Percentiles rank a stretch among this genome's conserved stretches.
Evolutionary conservation across 208 protist species (phyloP).

Genomic region (Wallacemonas sp.): DNA sequence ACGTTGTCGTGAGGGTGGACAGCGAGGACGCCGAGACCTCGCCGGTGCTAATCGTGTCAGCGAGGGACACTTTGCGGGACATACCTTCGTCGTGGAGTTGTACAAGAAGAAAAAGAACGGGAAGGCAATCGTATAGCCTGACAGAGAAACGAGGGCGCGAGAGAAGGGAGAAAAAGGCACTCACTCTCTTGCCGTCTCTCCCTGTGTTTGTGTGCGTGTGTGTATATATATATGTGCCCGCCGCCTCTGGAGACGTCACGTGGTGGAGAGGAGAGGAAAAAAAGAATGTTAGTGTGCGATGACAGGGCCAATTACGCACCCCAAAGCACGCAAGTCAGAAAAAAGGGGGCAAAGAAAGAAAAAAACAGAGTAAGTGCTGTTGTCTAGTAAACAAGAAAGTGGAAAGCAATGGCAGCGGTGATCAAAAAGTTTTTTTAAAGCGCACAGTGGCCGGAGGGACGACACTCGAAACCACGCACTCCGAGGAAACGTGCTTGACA

Average conservation of each 20-base stretch:
- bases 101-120: slow-evolving; percentile 9
- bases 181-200: neutral
- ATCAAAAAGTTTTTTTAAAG: too few species aligned
- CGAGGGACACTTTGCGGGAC: neutral
- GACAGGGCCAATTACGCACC: neutral
- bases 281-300: neutral
- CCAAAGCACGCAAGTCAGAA: neutral
- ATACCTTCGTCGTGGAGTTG: neutral
- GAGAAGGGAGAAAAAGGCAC: neutral
- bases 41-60: neutral
- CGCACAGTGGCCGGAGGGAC: too few species aligned
- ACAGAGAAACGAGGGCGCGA: neutral
- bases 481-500: too few species aligned
- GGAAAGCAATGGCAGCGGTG: slow-evolving; percentile 8
- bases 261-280: neutral
- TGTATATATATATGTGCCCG: too few species aligned
- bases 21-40: neutral
- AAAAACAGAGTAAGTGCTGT: slow-evolving; percentile 14
- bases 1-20: neutral
- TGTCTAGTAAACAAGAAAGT: slow-evolving; percentile 3
- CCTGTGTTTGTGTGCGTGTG: neutral
- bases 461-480: too few species aligned
- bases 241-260: too few species aligned
- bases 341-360: neutral
- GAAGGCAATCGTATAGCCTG: neutral